A percentile compares a stretch with the other conserved stretches of the same genome.
These are phyloP conservation scores for Euphorbia pulcherrima DNA, from an alignment of 345 rosid species.

Conservation along the genomic window DNA sequence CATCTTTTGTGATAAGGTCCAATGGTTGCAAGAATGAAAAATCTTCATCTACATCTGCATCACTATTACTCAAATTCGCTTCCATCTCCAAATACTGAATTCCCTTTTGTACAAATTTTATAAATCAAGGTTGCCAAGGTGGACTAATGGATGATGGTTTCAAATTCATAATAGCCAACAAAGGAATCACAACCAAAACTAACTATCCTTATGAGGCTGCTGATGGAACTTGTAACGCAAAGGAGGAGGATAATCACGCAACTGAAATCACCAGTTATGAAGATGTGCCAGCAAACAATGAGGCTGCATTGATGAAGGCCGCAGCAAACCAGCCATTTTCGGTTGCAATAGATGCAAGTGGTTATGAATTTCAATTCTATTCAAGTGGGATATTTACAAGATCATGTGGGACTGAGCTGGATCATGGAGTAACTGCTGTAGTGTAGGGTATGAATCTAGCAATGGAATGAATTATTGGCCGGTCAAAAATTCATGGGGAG, in stretches of 20 bases:
- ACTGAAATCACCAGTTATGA: slow-evolving; percentile 8
- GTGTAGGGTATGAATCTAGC: slow-evolving; percentile 24
- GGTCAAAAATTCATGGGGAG: slow-evolving; percentile 43
- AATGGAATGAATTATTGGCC: slow-evolving; percentile 28
- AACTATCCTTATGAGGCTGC: slow-evolving; percentile 32
- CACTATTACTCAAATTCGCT: slow-evolving; percentile 74
- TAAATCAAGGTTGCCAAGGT: slow-evolving; percentile 28
- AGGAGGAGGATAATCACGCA: slow-evolving; percentile 16
- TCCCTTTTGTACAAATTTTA: slow-evolving; percentile 85
- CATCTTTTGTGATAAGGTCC: slow-evolving; percentile 93
- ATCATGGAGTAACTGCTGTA: slow-evolving; percentile 32
- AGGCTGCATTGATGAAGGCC: slow-evolving; percentile 30
- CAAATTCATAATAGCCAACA: slow-evolving; percentile 21
- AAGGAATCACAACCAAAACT: slow-evolving; percentile 24
- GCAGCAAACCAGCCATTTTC: slow-evolving; percentile 24
- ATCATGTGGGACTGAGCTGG: slow-evolving; percentile 18
- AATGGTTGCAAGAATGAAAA: slow-evolving; percentile 92
- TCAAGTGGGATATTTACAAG: neutral
- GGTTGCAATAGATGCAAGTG: neutral
- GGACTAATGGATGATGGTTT: slow-evolving; percentile 40
- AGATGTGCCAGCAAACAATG: slow-evolving; percentile 30
- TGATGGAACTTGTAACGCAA: slow-evolving; percentile 27
- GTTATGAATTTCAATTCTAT: neutral
- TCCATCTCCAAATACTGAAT: slow-evolving; percentile 98
- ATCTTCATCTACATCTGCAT: slow-evolving; percentile 82